These are phyloP conservation scores for Holtermannia corniformis DNA, from an alignment of 768 basidiomycete genomes.

Conservation along the genomic window DNA sequence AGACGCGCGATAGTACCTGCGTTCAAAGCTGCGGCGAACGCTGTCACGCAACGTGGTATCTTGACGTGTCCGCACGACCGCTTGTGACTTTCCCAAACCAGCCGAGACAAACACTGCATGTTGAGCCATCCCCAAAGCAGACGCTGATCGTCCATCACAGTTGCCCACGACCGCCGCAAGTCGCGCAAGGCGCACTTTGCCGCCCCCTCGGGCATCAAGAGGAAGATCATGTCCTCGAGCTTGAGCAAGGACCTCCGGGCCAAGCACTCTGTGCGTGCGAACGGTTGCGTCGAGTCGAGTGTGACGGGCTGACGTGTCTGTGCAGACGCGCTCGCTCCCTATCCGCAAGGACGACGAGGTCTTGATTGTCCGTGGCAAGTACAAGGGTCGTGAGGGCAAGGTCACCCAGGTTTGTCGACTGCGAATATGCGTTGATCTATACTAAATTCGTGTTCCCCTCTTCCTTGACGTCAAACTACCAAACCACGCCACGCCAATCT, in stretches of 20 bases:
- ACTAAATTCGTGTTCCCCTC: neutral
- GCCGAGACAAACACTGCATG: no score
- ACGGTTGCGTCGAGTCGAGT: neutral
- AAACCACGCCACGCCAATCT: neutral
- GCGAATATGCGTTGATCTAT: no score
- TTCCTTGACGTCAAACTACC: neutral
- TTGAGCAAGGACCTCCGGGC: constrained; percentile 87
- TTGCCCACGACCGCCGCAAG: constrained; percentile 65
- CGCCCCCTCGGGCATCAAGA: constrained; percentile 86
- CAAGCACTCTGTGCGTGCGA: constrained; percentile 71
- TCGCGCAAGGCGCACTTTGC: constrained; percentile 95
- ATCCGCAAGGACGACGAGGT: constrained; percentile 99
- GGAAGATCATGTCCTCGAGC: constrained; percentile 95
- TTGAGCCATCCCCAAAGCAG: no score
- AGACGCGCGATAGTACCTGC: no score
- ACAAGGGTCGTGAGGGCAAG: constrained; percentile 98
- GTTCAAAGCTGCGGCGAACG: no score
- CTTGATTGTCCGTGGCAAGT: constrained; percentile 88
- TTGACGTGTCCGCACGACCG: no score
- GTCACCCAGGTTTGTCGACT: constrained; percentile 52
- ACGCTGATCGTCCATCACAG: no score
- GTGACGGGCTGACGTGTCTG: constrained; percentile 1
- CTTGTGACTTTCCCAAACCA: no score
- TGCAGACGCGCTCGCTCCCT: constrained; percentile 77
- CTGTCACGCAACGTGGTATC: no score